Evolutionary conservation across 495 filamentous ascomycete species (phyloP).

Genomic region (Aspergillus carlsbadensis): DNA sequence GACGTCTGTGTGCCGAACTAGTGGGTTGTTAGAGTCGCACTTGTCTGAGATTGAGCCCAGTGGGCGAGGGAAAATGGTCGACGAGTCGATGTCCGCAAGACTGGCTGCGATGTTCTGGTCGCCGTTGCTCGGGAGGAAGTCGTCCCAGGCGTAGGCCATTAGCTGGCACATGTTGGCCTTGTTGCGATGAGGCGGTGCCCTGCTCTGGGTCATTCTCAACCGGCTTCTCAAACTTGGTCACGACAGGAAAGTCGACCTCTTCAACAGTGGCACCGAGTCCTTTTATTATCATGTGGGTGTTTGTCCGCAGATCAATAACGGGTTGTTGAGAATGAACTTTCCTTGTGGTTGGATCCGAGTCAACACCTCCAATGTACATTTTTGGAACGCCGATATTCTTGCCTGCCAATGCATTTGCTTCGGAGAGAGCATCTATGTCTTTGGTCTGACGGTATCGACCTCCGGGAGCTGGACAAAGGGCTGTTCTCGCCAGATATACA

Average conservation of each 20-base stretch:
- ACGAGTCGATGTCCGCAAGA: slow-evolving; percentile 1
- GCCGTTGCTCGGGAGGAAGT: slow-evolving; percentile 14
- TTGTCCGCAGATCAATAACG: too few relatives aligned
- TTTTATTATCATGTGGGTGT: too few relatives aligned
- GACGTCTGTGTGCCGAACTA: not conserved
- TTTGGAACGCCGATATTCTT: not conserved
- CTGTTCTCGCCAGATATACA: slow-evolving; percentile 18
- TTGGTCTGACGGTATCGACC: not conserved
- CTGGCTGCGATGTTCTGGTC: not conserved
- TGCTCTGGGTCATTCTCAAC: not conserved
- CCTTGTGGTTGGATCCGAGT: too few relatives aligned
- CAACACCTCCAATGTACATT: not conserved
- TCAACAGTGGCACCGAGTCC: too few relatives aligned
- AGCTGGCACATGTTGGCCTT: slow-evolving; percentile 2
- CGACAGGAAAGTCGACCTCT: too few relatives aligned
- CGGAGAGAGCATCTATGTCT: too few relatives aligned
- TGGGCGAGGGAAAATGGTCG: slow-evolving; percentile 8
- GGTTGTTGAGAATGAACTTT: too few relatives aligned
- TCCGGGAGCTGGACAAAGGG: slow-evolving; percentile 13
- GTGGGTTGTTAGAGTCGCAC: not conserved
- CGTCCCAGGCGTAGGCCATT: slow-evolving; percentile 20
- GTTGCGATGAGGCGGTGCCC: not conserved
- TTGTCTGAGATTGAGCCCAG: slow-evolving; percentile 2
- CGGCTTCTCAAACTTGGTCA: too few relatives aligned
- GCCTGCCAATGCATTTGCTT: not conserved